These are phyloP conservation scores for Russula compacta DNA, from an alignment of 768 basidiomycete species.

Conservation along the genomic window DNA sequence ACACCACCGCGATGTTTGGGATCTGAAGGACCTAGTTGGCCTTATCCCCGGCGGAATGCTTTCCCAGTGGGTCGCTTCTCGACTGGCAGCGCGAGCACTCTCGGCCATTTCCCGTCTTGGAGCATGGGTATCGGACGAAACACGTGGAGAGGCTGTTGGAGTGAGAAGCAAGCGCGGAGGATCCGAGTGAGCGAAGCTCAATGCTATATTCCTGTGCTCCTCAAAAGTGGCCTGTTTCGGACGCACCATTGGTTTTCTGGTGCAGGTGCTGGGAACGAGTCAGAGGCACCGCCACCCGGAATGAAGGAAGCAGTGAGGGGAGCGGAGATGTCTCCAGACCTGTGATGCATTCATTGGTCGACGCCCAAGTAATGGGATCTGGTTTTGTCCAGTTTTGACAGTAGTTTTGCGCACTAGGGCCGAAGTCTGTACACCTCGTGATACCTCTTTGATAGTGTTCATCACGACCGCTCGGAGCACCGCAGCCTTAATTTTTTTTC, in stretches of 20 bases:
- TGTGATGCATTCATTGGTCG: neutral
- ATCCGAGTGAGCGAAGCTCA: slow-evolving; percentile 11
- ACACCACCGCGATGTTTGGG: slow-evolving; percentile 75
- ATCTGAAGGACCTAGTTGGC: slow-evolving; percentile 66
- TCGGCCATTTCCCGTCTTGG: slow-evolving; percentile 9
- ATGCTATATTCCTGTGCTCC: neutral
- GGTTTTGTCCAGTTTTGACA: slow-evolving; percentile 8
- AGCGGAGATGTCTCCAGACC: slow-evolving; percentile 9
- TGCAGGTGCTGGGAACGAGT: slow-evolving; percentile 11
- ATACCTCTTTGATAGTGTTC: slow-evolving; percentile 9
- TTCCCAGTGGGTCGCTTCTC: slow-evolving; percentile 59
- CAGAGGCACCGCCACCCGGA: slow-evolving; percentile 15
- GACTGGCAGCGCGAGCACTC: slow-evolving; percentile 43
- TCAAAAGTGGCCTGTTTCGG: slow-evolving; percentile 7
- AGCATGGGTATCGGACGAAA: slow-evolving; percentile 11
- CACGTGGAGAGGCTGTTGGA: slow-evolving; percentile 2
- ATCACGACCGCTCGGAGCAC: neutral
- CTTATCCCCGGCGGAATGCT: slow-evolving; percentile 61
- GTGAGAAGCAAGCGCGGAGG: slow-evolving; percentile 4
- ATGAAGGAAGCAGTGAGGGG: slow-evolving; percentile 10
- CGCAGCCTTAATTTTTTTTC: neutral
- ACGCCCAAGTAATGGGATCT: neutral
- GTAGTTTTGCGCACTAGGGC: slow-evolving; percentile 17
- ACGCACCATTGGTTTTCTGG: neutral
- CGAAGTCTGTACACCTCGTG: slow-evolving; percentile 10